phyloP scores from a whole-genome alignment of 2,329 filamentous ascomycete genomes.

The Fusarium nygamai region DNA sequence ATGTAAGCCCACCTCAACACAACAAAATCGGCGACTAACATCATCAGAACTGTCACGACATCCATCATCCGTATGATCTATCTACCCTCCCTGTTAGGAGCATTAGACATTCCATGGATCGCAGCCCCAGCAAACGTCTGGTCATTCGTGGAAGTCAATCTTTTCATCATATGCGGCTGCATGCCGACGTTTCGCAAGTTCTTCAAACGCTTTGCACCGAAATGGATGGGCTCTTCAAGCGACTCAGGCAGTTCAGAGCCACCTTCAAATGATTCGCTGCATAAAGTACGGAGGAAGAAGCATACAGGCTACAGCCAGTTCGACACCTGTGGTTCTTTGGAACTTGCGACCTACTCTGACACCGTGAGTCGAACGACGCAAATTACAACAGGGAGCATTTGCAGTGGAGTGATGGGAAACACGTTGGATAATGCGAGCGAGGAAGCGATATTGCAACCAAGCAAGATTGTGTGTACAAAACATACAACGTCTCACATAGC shows the following conservation, averaged over 20 bases:
- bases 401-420: background rate
- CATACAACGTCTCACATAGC: background rate
- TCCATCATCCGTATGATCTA: constrained; percentile 44
- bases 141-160: constrained; percentile 50
- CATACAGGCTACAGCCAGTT: constrained; percentile 25
- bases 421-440: constrained; percentile 9
- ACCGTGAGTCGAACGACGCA: background rate
- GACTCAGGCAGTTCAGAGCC: constrained; percentile 51
- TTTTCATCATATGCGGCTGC: constrained; percentile 41
- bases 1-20: constrained; percentile 11
- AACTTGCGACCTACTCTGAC: constrained; percentile 3
- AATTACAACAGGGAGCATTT: background rate
- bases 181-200: constrained; percentile 57
- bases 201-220: constrained; percentile 65
- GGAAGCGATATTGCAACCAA: constrained; percentile 14
- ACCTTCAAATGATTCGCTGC: background rate
- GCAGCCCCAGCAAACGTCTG: constrained; percentile 39
- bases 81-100: constrained; percentile 39
- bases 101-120: constrained; percentile 7
- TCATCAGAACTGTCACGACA: constrained; percentile 45
- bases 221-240: constrained; percentile 71
- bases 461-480: constrained; percentile 14
- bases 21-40: fast-evolving
- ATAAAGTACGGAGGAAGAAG: constrained; percentile 16
- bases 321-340: background rate